Conservation (phyloP, 208 protist genomes). For the Acanthamoeba comandoni region DNA sequence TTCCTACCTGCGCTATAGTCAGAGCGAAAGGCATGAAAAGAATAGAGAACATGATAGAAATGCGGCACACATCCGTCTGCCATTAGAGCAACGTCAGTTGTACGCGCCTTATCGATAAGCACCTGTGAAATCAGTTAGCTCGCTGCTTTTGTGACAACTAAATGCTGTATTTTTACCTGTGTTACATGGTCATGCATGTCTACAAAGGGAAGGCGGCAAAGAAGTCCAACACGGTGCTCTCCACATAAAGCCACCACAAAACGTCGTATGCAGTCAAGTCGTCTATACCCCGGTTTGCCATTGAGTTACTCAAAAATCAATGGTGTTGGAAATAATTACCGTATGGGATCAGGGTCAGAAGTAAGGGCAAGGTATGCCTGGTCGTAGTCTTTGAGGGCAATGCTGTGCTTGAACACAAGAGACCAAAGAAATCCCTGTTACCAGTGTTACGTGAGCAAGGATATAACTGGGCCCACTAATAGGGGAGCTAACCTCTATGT, state of each 20-base stretch:
- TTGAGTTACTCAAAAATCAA: too few relatives aligned
- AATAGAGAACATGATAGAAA: conserved; percentile 72
- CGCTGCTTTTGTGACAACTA: not conserved
- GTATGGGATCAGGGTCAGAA: conserved; percentile 33
- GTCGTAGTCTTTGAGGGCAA: conserved; percentile 66
- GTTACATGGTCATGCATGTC: conserved; percentile 34
- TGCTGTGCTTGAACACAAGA: conserved; percentile 66
- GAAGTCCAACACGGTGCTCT: conserved; percentile 22
- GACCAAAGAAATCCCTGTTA: conserved; percentile 66
- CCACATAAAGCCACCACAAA: conserved; percentile 60
- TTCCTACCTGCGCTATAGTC: conserved; percentile 39
- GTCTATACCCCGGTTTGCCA: not conserved
- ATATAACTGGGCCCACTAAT: too few relatives aligned
- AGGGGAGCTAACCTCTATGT: not conserved
- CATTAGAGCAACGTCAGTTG: conserved; percentile 48
- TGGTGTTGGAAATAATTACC: not conserved
- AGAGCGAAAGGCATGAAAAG: conserved; percentile 66
- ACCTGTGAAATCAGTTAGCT: not conserved
- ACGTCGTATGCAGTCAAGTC: not conserved
- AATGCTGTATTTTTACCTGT: conserved; percentile 1
- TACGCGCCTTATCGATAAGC: conserved; percentile 45
- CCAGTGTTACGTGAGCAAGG: too few relatives aligned
- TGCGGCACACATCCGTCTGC: conserved; percentile 31
- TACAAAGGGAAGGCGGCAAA: conserved; percentile 69
- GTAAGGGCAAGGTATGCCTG: conserved; percentile 70